These are phyloP conservation scores for Cantharellus anzutake DNA, from an alignment of 768 basidiomycete genomes.

Conservation along the genomic window DNA sequence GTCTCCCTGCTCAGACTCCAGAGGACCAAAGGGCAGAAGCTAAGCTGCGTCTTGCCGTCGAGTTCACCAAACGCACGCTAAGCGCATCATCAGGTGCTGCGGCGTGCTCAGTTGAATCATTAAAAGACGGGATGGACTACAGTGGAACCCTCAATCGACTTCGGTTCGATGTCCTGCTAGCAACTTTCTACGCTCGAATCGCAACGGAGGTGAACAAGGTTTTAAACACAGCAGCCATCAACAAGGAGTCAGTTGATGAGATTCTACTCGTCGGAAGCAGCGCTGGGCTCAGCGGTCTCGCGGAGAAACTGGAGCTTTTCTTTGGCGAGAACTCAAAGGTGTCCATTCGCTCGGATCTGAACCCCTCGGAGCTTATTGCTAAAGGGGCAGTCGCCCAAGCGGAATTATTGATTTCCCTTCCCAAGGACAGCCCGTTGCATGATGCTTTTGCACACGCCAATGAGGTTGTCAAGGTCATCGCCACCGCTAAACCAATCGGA, in stretches of 20 bases:
- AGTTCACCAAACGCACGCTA: constrained; percentile 87
- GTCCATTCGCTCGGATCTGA: constrained; percentile 6
- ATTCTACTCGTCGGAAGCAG: constrained; percentile 13
- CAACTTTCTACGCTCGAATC: constrained; percentile 10
- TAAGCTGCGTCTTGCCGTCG: constrained; percentile 82
- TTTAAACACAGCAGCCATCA: constrained; percentile 6
- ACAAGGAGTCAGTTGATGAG: constrained; percentile 13
- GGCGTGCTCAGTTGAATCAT: constrained; percentile 78
- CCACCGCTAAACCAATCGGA: constrained; percentile 11
- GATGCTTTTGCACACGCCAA: constrained; percentile 3
- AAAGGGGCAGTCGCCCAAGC: constrained; percentile 13
- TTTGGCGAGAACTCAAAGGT: constrained; percentile 11
- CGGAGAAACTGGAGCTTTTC: constrained; percentile 6
- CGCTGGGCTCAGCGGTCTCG: constrained; percentile 9
- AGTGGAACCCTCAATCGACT: constrained; percentile 46
- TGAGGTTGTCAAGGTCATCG: constrained; percentile 4
- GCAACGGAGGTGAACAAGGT: constrained; percentile 7
- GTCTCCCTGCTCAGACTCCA: constrained; percentile 36
- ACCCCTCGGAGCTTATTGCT: constrained; percentile 10
- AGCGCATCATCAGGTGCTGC: constrained; percentile 75
- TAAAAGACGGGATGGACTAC: constrained; percentile 87
- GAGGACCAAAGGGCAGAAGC: constrained; percentile 73
- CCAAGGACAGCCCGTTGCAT: constrained; percentile 8
- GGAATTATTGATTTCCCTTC: constrained; percentile 8
- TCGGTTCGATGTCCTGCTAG: constrained; percentile 18